Evolutionary conservation across 805 yeast species (phyloP).

Genomic region (Lipomyces oligophaga): DNA sequence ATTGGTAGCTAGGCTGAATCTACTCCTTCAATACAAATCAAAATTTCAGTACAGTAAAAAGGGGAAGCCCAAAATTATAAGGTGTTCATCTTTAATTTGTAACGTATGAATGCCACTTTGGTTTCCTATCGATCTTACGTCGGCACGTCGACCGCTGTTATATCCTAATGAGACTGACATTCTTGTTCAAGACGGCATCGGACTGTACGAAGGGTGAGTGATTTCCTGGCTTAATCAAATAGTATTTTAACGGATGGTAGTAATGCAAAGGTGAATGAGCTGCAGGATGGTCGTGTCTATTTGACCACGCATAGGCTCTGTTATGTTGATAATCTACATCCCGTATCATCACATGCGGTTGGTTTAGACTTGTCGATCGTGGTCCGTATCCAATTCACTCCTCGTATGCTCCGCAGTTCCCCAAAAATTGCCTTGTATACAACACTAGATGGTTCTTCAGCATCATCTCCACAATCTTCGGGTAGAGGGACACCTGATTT

Average conservation of each 20-base stretch:
- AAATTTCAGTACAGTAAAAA: no score
- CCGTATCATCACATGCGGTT: slow-evolving; percentile 43
- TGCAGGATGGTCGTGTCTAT: slow-evolving; percentile 74
- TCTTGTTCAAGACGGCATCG: slow-evolving; percentile 54
- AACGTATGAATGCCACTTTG: slow-evolving; percentile 29
- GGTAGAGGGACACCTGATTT: no score
- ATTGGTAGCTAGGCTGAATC: no score
- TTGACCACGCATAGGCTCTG: slow-evolving; percentile 70
- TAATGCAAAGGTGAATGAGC: slow-evolving; percentile 54
- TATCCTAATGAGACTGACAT: slow-evolving; percentile 48
- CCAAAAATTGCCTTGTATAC: slow-evolving; percentile 59
- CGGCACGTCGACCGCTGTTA: slow-evolving; percentile 37
- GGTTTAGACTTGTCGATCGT: slow-evolving; percentile 47
- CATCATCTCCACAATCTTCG: no score
- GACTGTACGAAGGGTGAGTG: slow-evolving; percentile 63
- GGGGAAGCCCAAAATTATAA: no score
- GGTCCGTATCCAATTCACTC: slow-evolving; percentile 26
- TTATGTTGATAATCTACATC: slow-evolving; percentile 56
- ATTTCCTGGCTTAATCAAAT: not conserved
- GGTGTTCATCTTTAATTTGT: no score
- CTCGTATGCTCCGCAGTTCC: slow-evolving; percentile 67
- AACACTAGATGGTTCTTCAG: not conserved
- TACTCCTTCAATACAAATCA: no score
- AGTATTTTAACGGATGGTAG: slow-evolving; percentile 33
- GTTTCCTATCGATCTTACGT: slow-evolving; percentile 35